These are phyloP conservation scores for Penicillium decumbens DNA, from an alignment of 2,329 filamentous ascomycete genomes.

Conservation along the genomic window DNA sequence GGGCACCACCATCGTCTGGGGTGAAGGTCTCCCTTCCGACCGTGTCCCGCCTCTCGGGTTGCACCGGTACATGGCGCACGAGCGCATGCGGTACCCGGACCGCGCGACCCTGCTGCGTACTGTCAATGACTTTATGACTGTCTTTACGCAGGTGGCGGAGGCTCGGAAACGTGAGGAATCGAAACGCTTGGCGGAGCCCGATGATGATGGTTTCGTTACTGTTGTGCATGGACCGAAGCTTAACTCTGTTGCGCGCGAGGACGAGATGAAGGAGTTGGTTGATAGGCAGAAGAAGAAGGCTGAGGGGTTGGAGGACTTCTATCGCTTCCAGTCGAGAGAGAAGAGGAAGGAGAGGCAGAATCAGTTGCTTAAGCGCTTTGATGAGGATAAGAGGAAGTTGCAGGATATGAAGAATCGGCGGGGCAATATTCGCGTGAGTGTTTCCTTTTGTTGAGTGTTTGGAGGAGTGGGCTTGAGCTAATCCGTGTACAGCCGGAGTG, in stretches of 20 bases:
- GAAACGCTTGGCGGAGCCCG: conserved; percentile 69
- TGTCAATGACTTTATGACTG: conserved; percentile 79
- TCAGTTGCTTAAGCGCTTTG: conserved; percentile 66
- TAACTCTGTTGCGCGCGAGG: conserved; percentile 66
- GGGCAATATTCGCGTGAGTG: conserved; percentile 53
- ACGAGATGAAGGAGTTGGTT: conserved; percentile 60
- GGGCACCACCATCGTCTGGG: conserved; percentile 65
- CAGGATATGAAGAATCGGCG: conserved; percentile 65
- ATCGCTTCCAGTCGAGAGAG: conserved; percentile 77
- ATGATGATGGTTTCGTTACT: conserved; percentile 93
- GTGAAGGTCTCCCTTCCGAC: conserved; percentile 52
- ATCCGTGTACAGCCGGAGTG: conserved; percentile 32
- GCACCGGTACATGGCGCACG: conserved; percentile 57
- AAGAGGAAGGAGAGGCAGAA: conserved; percentile 70
- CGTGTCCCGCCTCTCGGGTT: conserved; percentile 56
- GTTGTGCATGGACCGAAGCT: conserved; percentile 73
- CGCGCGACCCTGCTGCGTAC: conserved; percentile 62
- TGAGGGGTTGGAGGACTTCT: conserved; percentile 67
- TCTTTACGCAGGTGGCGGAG: conserved; percentile 66
- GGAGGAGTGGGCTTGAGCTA: conserved; percentile 1
- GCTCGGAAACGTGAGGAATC: conserved; percentile 59
- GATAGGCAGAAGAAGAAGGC: conserved; percentile 60
- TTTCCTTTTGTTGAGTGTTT: background rate
- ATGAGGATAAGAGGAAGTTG: conserved; percentile 69
- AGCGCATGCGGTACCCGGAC: conserved; percentile 66